Evolutionary conservation across 2,329 filamentous ascomycete genomes (phyloP), one percentile per base, ranked within the genome.

Genomic region (Ophiostoma novo-ulmi): DNA sequence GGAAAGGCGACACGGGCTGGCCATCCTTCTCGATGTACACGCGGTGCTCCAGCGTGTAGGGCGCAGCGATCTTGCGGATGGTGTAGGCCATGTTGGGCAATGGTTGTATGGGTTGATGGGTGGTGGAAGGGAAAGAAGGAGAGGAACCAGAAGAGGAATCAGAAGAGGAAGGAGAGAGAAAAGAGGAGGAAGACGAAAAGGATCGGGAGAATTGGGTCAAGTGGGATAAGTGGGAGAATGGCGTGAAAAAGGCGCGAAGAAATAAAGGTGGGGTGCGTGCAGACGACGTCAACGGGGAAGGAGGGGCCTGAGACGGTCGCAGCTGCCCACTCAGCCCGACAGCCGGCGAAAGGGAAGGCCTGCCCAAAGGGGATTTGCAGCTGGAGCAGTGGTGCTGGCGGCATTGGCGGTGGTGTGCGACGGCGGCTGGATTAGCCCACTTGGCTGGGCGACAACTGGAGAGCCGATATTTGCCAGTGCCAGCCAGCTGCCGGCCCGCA

Each of bases 11-110:
- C 81, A 98, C 82, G 76, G 92, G 91, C 75, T 91, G 85, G 84
- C 94, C 95, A 91, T 98, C 92, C 86, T 97, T 94, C 87, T 99
- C 94, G 80, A 98, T 89, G 88, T 91, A 99, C 83, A 97, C 90
- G 80, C 95, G 92, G 88, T 97, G 93, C 86, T 98, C 94, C 80
- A 97, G 86, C 77, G 95, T 98, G 87, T 97, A 91, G 78, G 93
- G 88, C 78, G 92, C 89, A 78, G 87, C 95, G 80, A 97, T 86
- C 87, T 96, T 97, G 85, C 94, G 91, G 80, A 91, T 82, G 78
- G 85, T 86, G 85, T 93, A 99, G 74, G 88, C 81, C 84, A 90
- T 89, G 72, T 39, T 71, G 74, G 74, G 70, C 70, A 73, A 71
- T 63, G 73, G 67, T 14, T 71, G 39, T 73, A 73, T 26, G 68